Percentiles rank a stretch among this genome's conserved stretches.
Conservation (phyloP, 1,139 yeast genomes). For the Geotrichum bryndzae region DNA sequence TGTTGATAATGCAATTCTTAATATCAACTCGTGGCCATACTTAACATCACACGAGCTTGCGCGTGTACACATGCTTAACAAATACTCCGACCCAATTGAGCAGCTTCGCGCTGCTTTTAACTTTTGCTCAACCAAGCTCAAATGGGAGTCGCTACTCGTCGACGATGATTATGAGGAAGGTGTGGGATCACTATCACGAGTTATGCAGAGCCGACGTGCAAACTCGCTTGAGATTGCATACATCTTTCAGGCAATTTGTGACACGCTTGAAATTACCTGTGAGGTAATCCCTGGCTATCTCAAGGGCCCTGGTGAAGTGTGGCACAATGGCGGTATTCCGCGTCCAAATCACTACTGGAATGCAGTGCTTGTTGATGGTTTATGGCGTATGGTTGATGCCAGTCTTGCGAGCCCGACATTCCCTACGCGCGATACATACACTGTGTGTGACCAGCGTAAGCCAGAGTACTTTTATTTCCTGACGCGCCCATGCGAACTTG, state of each 20-base stretch:
- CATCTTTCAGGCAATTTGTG: conserved; percentile 67
- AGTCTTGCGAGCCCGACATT: conserved; percentile 53
- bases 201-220: conserved; percentile 43
- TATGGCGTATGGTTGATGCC: conserved; percentile 74
- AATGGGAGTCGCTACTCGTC: conserved; percentile 31
- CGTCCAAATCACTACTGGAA: conserved; percentile 86
- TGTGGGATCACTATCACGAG: conserved; percentile 25
- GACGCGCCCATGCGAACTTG: conserved; percentile 63
- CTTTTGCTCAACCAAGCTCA: conserved; percentile 50
- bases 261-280: conserved; percentile 62
- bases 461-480: conserved; percentile 63
- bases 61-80: conserved; percentile 9
- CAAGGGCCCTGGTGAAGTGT: conserved; percentile 64
- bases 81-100: conserved; percentile 40
- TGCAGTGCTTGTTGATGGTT: conserved; percentile 58
- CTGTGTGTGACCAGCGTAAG: conserved; percentile 21
- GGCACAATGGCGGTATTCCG: conserved; percentile 39
- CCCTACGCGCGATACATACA: conserved; percentile 37
- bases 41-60: conserved; percentile 31
- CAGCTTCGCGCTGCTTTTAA: conserved; percentile 55
- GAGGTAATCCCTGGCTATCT: conserved; percentile 78
- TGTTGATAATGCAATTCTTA: conserved; percentile 31
- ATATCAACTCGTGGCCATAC: conserved; percentile 34
- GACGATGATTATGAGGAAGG: conserved; percentile 21
- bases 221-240: conserved; percentile 73